Base-by-base conservation (phyloP, 2,329 filamentous ascomycete genomes). In the Aaosphaeria pasadenensis region DNA sequence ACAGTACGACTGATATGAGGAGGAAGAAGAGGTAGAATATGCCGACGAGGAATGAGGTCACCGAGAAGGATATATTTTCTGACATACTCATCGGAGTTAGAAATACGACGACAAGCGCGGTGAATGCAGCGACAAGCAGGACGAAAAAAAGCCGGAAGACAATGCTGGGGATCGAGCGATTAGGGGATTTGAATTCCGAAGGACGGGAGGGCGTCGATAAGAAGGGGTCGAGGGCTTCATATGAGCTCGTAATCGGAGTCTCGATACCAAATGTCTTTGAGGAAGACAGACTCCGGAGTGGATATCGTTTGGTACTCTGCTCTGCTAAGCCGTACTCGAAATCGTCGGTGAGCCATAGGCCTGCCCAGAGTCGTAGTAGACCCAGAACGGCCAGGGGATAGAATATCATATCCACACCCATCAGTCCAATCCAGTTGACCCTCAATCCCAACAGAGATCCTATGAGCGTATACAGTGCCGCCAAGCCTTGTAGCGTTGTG, bases 281-380 rank as follows among this genome's bases (percentile, higher is more conserved):
- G 13, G 13, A 11, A 9, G 33, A 9, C 13, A 13, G 9, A 9
- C 9, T 13, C 33, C 33, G 9, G 7, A 41, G 11, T 9, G 39
- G 39, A 24, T 9, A 9, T 9, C 7, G n/a, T 5, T 33, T 36
- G 30, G 11, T 7, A 39, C 17, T 30, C 7, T 35, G 6, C 6
- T 32, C 17, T 11, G 6, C 6, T 24, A 31, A 44, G 39, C 32
- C 9, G 48, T 51, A 51, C 9, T 28, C 41, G 17, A 42, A 46
- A 11, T 51, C 40, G 7, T 51, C 46, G 3, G 46, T 32, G 1
- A 51, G 30, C 51, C 51, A 54, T 6, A 39, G 36, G 1, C 43
- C 51, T n/a, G 49, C 48, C 11, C 36, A 43, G 6, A 54, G 40
- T 3, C 49, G 31, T 11, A 51, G 39, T n/a, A 54, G 42, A 13